Base-by-base conservation (phyloP, 140 eudicot species). In the Flaveria floridana region DNA sequence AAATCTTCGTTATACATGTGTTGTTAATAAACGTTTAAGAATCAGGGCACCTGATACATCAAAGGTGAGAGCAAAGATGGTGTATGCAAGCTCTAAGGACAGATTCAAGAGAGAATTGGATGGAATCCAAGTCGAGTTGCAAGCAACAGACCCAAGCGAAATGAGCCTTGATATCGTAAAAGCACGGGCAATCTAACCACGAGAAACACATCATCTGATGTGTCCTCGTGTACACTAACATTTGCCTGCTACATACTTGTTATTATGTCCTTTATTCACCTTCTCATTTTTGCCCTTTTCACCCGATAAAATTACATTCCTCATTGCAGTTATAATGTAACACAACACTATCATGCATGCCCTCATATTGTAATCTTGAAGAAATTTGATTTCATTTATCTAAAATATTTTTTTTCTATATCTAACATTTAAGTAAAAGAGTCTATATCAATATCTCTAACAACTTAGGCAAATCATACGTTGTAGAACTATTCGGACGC, bases 41-140 rank as follows among this genome's bases (percentile, higher is more conserved):
- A 81, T 55, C 52, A 89, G 96, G 98, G 78, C 96, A 34, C 98
- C 98, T 0, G 98, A 93, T 44, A 70, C 85, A 23, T 81, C 98
- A 47, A 89, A 52, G 83, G 96, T 93, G 89, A 86, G 98, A 76
- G 85, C 78, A 79, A 93, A 93, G 88, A 93, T 90, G 98, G 96
- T 93, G 78, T 93, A 93, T 11, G 98, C 98, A 76, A 93, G 98
- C 88, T 93, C 98, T 6, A 93, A 93, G 89, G 98, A 92, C 75
- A 82, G 97, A 77, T 93, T 93, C 85, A 93, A 93, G 96, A 86
- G 98, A 80, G 97, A 93, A 84, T 70, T 93, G 79, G 97, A 93
- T 25, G 98, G 98, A 13, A 85, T 93, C 72, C 97, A 90, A 79
- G 89, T 86, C 7, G 98, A 93, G 72, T 73, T 90, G 86, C 98